phyloP scores from a whole-genome alignment of 1,284 basidiomycete genomes.

The Melampsora americana region DNA sequence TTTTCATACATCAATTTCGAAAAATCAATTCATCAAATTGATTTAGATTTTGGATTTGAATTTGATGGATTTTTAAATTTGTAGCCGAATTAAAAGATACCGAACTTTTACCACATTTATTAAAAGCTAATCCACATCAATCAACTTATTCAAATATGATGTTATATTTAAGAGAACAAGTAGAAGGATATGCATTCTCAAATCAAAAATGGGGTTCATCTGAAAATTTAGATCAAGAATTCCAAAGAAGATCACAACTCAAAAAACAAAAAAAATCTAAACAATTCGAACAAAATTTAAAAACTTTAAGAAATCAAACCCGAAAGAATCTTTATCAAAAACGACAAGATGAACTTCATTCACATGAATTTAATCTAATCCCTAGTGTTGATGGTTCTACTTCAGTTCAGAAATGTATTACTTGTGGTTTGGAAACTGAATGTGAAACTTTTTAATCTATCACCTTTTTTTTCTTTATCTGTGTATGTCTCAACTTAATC shows the following conservation, averaged over 20 bases:
- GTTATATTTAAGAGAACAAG: conserved; percentile 89
- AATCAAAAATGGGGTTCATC: conserved; percentile 89
- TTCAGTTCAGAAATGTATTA: conserved; percentile 67
- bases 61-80: too few species aligned
- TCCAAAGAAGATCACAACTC: conserved; percentile 70
- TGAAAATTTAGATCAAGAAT: conserved; percentile 85
- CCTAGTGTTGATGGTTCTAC: conserved; percentile 56
- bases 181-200: conserved; percentile 88
- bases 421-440: conserved; percentile 71
- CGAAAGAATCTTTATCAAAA: conserved; percentile 85
- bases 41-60: neutral
- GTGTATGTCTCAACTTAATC: neutral
- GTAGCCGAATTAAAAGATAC: conserved; percentile 86
- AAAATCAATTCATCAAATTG: neutral
- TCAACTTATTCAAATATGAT: conserved; percentile 99
- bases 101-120: conserved; percentile 84
- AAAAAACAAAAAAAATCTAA: conserved; percentile 88
- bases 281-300: conserved; percentile 82
- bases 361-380: conserved; percentile 70
- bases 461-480: neutral
- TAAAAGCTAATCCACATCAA: conserved; percentile 95
- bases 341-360: conserved; percentile 78
- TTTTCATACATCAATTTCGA: conserved; percentile 4
- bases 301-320: conserved; percentile 75
- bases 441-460: conserved; percentile 25